phyloP scores from a whole-genome alignment of 2,329 filamentous ascomycete genomes.

The Penicillium aurantiogriseum region DNA sequence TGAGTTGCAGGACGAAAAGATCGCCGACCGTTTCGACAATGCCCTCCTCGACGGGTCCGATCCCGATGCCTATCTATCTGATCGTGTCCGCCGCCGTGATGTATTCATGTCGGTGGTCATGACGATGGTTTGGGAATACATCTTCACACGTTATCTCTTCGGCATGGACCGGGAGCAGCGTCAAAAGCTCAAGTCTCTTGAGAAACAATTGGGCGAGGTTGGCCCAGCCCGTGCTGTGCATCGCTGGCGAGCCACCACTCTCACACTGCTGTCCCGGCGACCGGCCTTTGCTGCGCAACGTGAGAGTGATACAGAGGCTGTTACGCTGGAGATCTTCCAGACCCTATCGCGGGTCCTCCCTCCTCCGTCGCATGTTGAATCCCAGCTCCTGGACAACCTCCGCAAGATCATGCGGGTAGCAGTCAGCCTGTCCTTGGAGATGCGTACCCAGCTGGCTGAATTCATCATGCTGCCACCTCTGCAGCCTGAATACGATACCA shows the following conservation, averaged over 20 bases:
- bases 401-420: constrained; percentile 85
- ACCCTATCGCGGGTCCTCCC: constrained; percentile 82
- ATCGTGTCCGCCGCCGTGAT: constrained; percentile 84
- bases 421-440: constrained; percentile 88
- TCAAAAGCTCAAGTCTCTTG: constrained; percentile 93
- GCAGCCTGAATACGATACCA: constrained; percentile 90
- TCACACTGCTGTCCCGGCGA: constrained; percentile 81
- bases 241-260: constrained; percentile 93
- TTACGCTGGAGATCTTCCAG: constrained; percentile 86
- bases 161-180: constrained; percentile 98
- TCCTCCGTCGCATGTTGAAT: constrained; percentile 76
- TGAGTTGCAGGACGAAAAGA: constrained; percentile 87
- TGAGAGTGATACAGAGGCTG: constrained; percentile 86
- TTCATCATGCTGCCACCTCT: constrained; percentile 98
- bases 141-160: constrained; percentile 96
- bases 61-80: constrained; percentile 80
- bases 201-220: constrained; percentile 86
- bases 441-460: constrained; percentile 94
- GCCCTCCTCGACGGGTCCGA: constrained; percentile 91
- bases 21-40: constrained; percentile 91
- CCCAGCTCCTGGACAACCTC: constrained; percentile 78
- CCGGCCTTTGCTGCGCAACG: constrained; percentile 78
- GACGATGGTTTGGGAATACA: constrained; percentile 99
- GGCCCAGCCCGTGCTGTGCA: constrained; percentile 86
- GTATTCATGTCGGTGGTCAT: constrained; percentile 99